These are phyloP conservation scores for Amauroascus verrucosus DNA, from an alignment of 2,329 filamentous ascomycete species.

Conservation along the genomic window DNA sequence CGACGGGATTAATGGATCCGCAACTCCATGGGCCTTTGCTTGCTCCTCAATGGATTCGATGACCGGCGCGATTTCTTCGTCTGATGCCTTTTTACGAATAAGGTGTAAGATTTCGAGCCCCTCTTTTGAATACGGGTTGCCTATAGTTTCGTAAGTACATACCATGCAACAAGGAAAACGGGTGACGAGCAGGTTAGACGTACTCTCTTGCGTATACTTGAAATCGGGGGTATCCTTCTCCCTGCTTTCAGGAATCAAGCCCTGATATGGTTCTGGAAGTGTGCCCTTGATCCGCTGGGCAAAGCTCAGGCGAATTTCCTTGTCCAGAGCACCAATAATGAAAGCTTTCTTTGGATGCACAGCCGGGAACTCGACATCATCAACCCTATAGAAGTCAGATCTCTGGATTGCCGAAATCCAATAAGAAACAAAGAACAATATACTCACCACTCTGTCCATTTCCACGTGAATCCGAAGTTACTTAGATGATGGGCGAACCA, in stretches of 20 bases:
- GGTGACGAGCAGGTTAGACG: conserved; percentile 27
- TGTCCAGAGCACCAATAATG: conserved; percentile 80
- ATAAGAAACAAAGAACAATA: not conserved
- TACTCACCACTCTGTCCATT: conserved; percentile 86
- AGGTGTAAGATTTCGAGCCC: conserved; percentile 72
- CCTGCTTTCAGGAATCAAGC: conserved; percentile 71
- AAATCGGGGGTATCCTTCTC: conserved; percentile 95
- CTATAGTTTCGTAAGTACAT: conserved; percentile 33
- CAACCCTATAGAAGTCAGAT: conserved; percentile 43
- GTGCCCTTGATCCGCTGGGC: conserved; percentile 93
- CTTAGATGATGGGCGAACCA: conserved; percentile 98
- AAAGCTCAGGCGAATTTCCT: conserved; percentile 93
- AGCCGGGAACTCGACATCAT: conserved; percentile 66
- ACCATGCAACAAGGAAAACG: conserved; percentile 7
- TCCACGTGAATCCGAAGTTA: conserved; percentile 99
- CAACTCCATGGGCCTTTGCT: conserved; percentile 56
- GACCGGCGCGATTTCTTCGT: conserved; percentile 74
- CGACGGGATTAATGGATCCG: conserved; percentile 70
- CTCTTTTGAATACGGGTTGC: conserved; percentile 70
- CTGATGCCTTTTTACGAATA: conserved; percentile 71
- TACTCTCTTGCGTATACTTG: conserved; percentile 71
- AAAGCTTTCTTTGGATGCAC: conserved; percentile 87
- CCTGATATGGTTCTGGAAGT: conserved; percentile 70
- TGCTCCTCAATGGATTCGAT: conserved; percentile 73
- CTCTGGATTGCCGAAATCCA: not conserved